Evolutionary conservation across 352 stramenopile species (phyloP).

Genomic region (Thalassiosira mediterranea): DNA sequence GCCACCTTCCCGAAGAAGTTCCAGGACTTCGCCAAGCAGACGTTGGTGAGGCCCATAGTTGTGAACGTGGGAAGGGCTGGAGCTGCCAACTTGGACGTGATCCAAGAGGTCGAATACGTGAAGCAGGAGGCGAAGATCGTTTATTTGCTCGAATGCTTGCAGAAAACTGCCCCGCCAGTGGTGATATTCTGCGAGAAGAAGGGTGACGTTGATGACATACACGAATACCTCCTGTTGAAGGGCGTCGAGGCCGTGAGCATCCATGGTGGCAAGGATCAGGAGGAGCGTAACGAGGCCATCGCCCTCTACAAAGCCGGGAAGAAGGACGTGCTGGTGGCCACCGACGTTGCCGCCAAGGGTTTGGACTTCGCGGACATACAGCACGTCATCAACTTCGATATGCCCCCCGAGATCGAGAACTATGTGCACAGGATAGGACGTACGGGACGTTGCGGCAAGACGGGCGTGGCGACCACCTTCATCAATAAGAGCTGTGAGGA

Average conservation of each 20-base stretch:
- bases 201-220: constrained; percentile 97
- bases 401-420: constrained; percentile 99
- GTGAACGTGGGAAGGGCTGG: constrained; percentile 98
- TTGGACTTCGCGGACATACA: constrained; percentile 99
- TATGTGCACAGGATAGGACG: constrained; percentile 99
- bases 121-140: constrained; percentile 99
- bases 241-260: constrained; percentile 94
- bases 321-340: constrained; percentile 98
- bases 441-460: constrained; percentile 97
- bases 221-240: constrained; percentile 98
- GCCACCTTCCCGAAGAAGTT: constrained; percentile 99
- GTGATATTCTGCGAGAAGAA: constrained; percentile 98
- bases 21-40: constrained; percentile 96
- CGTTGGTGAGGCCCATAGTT: constrained; percentile 94
- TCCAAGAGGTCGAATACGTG: constrained; percentile 99
- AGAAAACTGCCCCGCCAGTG: constrained; percentile 97
- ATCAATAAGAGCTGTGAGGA: constrained; percentile 96
- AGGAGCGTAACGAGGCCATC: constrained; percentile 97
- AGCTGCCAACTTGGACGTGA: constrained; percentile 98
- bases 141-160: constrained; percentile 97
- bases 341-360: constrained; percentile 97
- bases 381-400: constrained; percentile 99
- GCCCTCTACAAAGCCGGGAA: constrained; percentile 91
- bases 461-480: constrained; percentile 97
- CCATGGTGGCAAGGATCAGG: constrained; percentile 97